phyloP scores from a whole-genome alignment of 768 basidiomycete genomes.

The Pulveroboletus sp. region DNA sequence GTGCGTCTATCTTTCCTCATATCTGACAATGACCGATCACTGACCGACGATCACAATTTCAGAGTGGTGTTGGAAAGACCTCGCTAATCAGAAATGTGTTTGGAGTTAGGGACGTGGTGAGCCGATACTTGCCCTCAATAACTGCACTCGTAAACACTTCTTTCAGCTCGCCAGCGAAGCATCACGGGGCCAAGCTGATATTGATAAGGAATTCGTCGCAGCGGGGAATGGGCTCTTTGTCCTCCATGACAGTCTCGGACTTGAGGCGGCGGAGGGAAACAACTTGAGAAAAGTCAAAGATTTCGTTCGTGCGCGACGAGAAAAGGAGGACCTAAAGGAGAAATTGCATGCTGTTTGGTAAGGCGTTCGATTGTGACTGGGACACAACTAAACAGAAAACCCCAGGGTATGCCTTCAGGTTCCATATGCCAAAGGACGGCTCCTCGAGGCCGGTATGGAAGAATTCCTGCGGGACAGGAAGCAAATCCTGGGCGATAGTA shows the following conservation, averaged over 20 bases:
- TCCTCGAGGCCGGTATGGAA: neutral
- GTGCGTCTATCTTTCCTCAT: neutral
- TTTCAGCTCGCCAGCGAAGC: neutral
- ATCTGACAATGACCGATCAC: too few relatives aligned
- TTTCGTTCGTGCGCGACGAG: neutral
- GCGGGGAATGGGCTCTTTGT: neutral
- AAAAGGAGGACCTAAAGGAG: neutral
- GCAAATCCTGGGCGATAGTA: neutral
- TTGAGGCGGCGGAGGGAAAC: neutral
- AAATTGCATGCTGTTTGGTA: neutral
- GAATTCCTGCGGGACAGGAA: neutral
- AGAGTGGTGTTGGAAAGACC: neutral
- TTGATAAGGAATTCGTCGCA: neutral
- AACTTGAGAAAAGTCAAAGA: neutral
- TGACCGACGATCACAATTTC: neutral
- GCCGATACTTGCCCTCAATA: too few relatives aligned
- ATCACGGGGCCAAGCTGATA: neutral
- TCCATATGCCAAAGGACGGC: neutral
- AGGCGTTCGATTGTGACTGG: neutral
- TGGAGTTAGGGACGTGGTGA: neutral
- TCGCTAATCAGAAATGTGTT: neutral
- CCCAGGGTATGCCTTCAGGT: neutral
- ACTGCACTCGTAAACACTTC: too few relatives aligned
- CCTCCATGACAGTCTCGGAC: neutral
- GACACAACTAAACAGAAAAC: neutral